Conservation (phyloP, 345 rosid species). For the Eucalyptus erythrocorys region DNA sequence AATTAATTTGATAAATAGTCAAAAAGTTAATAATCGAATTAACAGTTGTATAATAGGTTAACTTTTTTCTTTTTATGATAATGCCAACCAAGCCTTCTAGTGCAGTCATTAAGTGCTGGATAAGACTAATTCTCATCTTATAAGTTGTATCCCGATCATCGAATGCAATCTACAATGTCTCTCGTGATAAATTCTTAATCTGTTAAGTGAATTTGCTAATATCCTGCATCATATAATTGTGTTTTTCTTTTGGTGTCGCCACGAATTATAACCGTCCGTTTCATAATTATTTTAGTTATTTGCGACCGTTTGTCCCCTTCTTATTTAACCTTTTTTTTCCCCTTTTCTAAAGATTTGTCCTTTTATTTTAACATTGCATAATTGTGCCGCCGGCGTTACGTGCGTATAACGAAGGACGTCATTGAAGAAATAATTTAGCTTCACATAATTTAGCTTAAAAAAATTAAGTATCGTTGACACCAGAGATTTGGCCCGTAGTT, state of each 20-base stretch:
- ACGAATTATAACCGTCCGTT: background rate
- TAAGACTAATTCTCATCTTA: background rate
- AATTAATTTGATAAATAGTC: background rate
- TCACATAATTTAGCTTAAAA: background rate
- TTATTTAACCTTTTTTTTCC: background rate
- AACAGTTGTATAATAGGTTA: accelerated
- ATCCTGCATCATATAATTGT: background rate
- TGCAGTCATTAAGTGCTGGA: background rate
- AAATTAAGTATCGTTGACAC: background rate
- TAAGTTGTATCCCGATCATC: background rate
- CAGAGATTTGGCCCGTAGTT: background rate
- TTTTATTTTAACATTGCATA: background rate
- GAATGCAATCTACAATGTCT: background rate
- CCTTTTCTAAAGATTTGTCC: background rate
- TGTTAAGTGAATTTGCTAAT: background rate
- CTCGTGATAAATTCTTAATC: background rate
- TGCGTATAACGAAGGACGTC: background rate
- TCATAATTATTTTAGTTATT: background rate
- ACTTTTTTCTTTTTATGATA: accelerated
- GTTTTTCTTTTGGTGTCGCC: background rate
- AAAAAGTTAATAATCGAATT: too few species aligned
- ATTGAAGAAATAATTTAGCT: background rate
- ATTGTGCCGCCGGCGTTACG: background rate
- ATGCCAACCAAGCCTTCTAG: background rate
- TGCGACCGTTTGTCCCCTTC: background rate